Percentiles rank a stretch among this genome's conserved stretches.
Evolutionary conservation across 2,329 filamentous ascomycete species (phyloP).

Genomic region (Mollisia scopiformis): DNA sequence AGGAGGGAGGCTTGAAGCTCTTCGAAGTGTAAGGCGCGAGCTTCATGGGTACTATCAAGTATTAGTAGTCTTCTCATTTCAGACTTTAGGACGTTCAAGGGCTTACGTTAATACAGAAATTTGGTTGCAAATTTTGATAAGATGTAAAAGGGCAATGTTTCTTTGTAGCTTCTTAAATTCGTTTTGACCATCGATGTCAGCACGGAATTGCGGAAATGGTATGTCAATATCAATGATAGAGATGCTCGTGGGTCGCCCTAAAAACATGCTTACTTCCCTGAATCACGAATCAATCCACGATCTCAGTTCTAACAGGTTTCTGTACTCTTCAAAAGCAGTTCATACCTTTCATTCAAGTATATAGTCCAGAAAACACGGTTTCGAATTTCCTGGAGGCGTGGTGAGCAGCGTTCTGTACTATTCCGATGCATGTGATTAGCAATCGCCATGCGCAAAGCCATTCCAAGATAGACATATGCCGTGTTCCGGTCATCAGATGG

Average conservation of each 20-base stretch:
- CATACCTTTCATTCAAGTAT: constrained; percentile 2
- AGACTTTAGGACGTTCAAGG: background rate
- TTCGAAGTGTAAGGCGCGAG: background rate
- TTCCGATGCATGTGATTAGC: constrained; percentile 1
- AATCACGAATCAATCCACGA: background rate
- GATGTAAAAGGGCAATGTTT: background rate
- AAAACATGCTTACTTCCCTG: background rate
- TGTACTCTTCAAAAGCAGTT: background rate
- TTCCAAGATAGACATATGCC: constrained; percentile 1
- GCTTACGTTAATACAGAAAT: background rate
- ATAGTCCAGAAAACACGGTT: constrained; percentile 4
- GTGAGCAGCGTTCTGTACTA: background rate
- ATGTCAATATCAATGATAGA: background rate
- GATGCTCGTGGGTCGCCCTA: background rate
- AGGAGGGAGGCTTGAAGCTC: background rate
- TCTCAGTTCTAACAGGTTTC: background rate
- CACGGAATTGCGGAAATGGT: background rate
- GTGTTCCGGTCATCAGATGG: background rate
- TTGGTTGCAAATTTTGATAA: background rate
- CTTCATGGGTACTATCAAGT: background rate
- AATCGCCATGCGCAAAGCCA: constrained; percentile 1
- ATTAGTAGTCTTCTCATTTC: background rate
- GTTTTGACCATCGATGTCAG: background rate
- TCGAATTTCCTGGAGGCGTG: background rate
- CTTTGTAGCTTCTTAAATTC: background rate